Evolutionary conservation across 495 filamentous ascomycete genomes (phyloP), one percentile per base, ranked within the genome.

Genomic region (Geopyxis carbonaria): DNA sequence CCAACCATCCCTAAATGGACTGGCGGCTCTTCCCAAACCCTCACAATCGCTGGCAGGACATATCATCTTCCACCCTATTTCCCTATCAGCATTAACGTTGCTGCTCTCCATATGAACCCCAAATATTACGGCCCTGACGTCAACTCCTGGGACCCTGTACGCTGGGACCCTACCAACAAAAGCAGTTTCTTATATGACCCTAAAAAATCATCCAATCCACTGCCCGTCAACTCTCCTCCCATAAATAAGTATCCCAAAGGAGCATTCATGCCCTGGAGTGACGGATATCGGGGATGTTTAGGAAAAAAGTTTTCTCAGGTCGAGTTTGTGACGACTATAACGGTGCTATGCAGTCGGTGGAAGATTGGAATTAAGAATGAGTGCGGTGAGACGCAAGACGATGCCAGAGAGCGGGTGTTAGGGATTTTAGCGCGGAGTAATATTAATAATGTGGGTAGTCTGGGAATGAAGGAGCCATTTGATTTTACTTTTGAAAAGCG

Each of bases 301-400:
- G 80, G 67, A 43, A 66, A 69, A 38, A 68, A 70, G 47, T 80
- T 87, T 46, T 79, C 80, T 10, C 76, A 84, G 58, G 81, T 84
- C 45, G 78, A 89, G 53, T 61, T 79, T 30, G 61, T 72, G 22
- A 76, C 76, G 0, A 77, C 72, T 41, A 62, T 89, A 38, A 67
- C 75, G 1, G 65, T 71, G 7, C 58, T 85, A 5, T 76, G 83
- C 40, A 62, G 67, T 38, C 57, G 65, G 22, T 76, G 73, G 55
- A 72, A 65, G 43, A 61, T 83, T 8, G 73, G 80, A 58, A 63
- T 84, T 33, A 74, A 66, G 11, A 63, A 70, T 25, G 62, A 68
- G 38, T 73, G 63, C 59, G 69, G 28, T 1, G 44, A 45, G 43
- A 37, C 29, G 5, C 14, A 22, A 29, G 34, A 43, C n/a, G 19